A percentile compares a stretch with the other conserved stretches of the same genome.
These are phyloP conservation scores for Rhodamnia argentea DNA, from an alignment of 345 rosid genomes.

Conservation along the genomic window DNA sequence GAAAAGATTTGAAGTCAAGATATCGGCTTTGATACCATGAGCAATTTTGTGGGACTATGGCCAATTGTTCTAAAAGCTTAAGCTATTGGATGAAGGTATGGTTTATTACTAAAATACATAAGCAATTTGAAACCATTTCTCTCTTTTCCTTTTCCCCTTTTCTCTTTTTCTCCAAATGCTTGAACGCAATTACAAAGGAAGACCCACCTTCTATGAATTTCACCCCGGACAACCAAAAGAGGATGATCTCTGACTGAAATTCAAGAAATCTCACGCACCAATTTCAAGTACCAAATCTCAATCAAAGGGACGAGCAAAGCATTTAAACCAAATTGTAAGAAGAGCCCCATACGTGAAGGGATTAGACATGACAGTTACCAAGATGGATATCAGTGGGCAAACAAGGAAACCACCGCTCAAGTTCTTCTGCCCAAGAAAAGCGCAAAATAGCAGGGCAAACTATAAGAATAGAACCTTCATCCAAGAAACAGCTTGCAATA, in stretches of 20 bases:
- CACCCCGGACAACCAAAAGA: background rate
- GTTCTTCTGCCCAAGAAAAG: slow-evolving; percentile 88
- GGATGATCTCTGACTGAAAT: background rate
- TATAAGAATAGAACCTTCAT: slow-evolving; percentile 72
- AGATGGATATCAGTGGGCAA: slow-evolving; percentile 90
- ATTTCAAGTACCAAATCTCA: background rate
- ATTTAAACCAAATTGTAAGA: background rate
- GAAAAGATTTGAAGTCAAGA: background rate
- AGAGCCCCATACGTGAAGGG: background rate
- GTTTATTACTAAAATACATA: background rate
- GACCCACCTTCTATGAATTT: background rate
- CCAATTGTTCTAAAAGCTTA: background rate
- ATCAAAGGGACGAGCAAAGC: background rate
- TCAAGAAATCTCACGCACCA: background rate
- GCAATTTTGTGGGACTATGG: background rate
- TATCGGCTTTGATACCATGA: background rate
- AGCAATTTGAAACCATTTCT: background rate
- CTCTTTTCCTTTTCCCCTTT: background rate
- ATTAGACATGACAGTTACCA: slow-evolving; percentile 26
- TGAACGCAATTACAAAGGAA: background rate
- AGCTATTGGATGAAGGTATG: background rate
- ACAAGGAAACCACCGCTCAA: slow-evolving; percentile 96
- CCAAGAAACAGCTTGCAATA: slow-evolving; percentile 76
- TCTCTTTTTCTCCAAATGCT: background rate
- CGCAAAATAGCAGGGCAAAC: slow-evolving; percentile 95